phyloP scores from a whole-genome alignment of 441 rosid species.

The Populus tomentosa region DNA sequence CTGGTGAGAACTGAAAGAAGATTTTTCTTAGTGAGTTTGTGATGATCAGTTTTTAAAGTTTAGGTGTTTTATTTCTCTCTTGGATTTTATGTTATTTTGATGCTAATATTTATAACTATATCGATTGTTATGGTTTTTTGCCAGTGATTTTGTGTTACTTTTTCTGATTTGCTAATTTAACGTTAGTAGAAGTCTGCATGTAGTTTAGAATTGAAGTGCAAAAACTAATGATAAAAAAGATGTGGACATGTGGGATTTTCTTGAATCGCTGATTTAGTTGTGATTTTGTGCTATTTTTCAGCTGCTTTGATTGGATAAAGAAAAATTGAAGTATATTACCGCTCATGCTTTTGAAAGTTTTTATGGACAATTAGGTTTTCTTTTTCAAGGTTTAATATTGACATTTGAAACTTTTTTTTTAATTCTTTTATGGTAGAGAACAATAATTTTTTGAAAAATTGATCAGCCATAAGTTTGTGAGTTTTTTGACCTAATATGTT shows the following conservation, averaged over 20 bases:
- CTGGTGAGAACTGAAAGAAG: not conserved
- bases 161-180: not conserved
- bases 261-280: not conserved
- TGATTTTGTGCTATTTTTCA: not conserved
- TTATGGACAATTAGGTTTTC: constrained; percentile 8
- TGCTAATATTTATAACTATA: not conserved
- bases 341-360: not conserved
- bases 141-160: not conserved
- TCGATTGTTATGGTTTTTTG: not conserved
- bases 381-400: not conserved
- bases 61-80: not conserved
- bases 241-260: not conserved
- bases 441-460: not conserved
- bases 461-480: not conserved
- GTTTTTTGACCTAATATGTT: not conserved
- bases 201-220: not conserved
- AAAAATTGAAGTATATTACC: not conserved
- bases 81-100: not conserved
- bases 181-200: not conserved
- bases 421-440: not conserved
- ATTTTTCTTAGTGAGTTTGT: not conserved
- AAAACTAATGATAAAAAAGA: not conserved
- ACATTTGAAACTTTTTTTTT: not conserved
- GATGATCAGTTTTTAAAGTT: not conserved
- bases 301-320: not conserved